Conservation (phyloP, 1,284 basidiomycete species). For the Trichosporon coremiiforme region DNA sequence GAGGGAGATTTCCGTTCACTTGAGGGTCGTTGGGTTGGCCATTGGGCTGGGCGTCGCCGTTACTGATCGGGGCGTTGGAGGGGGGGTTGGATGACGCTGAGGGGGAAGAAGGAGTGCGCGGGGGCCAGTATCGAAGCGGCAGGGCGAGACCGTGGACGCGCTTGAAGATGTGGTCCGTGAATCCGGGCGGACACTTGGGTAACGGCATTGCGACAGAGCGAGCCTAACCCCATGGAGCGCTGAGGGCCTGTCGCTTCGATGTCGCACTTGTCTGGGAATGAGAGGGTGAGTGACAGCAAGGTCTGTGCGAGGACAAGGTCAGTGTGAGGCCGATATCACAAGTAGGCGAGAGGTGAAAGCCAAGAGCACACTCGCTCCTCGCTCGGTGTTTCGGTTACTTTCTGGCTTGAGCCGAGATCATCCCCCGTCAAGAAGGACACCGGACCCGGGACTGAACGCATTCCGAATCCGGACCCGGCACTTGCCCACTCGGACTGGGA, state of each 20-base stretch:
- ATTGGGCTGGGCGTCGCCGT: too few relatives aligned
- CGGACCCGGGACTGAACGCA: neutral
- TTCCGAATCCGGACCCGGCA: neutral
- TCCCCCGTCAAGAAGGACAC: neutral
- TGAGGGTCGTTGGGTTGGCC: neutral
- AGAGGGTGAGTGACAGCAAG: too few relatives aligned
- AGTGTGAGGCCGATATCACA: neutral
- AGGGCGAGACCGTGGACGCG: slow-evolving; percentile 37
- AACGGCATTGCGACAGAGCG: slow-evolving; percentile 4
- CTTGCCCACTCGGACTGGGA: neutral
- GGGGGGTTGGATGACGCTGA: neutral
- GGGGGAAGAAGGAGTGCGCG: slow-evolving; percentile 4
- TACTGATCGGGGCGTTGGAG: neutral
- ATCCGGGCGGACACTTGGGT: slow-evolving; percentile 28
- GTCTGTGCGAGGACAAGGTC: too few relatives aligned
- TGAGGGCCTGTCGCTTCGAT: too few relatives aligned
- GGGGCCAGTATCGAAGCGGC: slow-evolving; percentile 41
- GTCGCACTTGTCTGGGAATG: too few relatives aligned
- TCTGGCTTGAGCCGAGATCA: neutral
- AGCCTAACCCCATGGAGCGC: too few relatives aligned
- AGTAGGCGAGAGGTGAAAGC: neutral
- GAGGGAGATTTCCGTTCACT: neutral
- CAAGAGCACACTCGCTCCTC: too few relatives aligned
- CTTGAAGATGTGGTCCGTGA: slow-evolving; percentile 42
- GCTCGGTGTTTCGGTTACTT: too few relatives aligned